phyloP scores from a whole-genome alignment of 2,329 filamentous ascomycete genomes.

The Xylariaceae sp. region DNA sequence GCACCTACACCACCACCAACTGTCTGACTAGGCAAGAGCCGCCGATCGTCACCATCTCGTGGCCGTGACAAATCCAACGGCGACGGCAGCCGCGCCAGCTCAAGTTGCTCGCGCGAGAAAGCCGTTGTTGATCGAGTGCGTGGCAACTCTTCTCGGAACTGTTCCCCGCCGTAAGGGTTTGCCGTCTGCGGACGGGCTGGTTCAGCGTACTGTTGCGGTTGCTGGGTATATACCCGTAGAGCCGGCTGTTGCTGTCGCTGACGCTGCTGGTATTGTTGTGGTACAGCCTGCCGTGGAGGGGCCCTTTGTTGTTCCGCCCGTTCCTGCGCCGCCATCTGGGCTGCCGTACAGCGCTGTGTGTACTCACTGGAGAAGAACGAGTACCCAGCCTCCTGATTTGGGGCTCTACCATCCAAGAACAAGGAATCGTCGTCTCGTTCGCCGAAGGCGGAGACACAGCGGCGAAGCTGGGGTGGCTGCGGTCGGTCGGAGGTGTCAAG shows the following conservation, averaged over 20 bases:
- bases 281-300: too few relatives aligned
- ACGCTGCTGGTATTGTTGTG: not conserved
- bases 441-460: not conserved
- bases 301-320: too few relatives aligned
- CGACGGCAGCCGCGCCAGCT: not conserved
- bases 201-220: too few relatives aligned
- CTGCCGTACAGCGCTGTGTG: constrained; percentile 6
- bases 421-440: constrained; percentile 13
- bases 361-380: constrained; percentile 22
- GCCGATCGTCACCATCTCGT: not conserved
- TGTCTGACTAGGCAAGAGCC: constrained; percentile 20
- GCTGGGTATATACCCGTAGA: not conserved
- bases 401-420: constrained; percentile 8
- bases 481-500: not conserved
- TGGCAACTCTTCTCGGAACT: too few relatives aligned
- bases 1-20: not conserved
- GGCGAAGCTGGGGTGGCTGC: not conserved
- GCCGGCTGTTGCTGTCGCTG: not conserved
- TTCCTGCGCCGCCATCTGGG: not conserved
- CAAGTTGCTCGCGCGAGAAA: constrained; percentile 2
- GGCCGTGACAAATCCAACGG: not conserved
- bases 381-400: constrained; percentile 1
- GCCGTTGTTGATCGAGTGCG: not conserved
- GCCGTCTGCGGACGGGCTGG: too few relatives aligned
- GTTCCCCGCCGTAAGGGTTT: not conserved